Evolutionary conservation across 371 early-diverging fungal species (phyloP).

Genomic region (Mucor indicus): DNA sequence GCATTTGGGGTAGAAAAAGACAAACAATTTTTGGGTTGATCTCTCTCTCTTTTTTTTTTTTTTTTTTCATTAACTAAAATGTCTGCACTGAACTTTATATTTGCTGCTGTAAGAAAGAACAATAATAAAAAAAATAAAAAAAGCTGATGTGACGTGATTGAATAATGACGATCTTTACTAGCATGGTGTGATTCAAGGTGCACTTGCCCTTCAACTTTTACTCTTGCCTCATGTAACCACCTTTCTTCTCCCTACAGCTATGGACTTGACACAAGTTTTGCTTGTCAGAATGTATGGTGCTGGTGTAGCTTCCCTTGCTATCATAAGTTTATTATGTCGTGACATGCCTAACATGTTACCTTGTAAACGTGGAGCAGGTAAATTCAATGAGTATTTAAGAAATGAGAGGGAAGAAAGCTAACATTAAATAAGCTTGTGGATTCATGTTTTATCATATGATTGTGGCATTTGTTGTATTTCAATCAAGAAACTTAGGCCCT

Average conservation of each 20-base stretch:
- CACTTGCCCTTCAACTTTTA: constrained; percentile 21
- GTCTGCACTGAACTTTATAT: constrained; percentile 18
- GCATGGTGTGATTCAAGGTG: constrained; percentile 31
- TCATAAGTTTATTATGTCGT: constrained; percentile 26
- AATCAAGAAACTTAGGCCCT: constrained; percentile 24
- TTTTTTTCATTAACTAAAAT: background rate
- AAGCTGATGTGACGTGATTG: no score
- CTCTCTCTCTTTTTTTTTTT: background rate
- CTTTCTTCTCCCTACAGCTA: constrained; percentile 7
- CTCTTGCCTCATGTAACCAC: constrained; percentile 19
- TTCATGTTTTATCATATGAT: constrained; percentile 36
- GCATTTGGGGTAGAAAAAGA: no score
- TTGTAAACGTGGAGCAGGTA: constrained; percentile 46
- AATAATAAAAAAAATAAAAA: no score
- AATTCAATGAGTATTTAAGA: background rate
- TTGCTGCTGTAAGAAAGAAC: constrained; percentile 22
- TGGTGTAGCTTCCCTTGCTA: constrained; percentile 20
- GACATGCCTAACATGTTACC: constrained; percentile 43
- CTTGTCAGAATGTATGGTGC: constrained; percentile 32
- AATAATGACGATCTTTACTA: no score
- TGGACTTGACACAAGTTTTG: constrained; percentile 17
- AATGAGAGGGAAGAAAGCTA: background rate
- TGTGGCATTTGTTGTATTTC: constrained; percentile 24
- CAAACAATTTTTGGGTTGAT: no score
- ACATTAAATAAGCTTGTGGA: constrained; percentile 19